Conservation (phyloP, 148 eudicot genomes). For the Suaeda aralocaspica region DNA sequence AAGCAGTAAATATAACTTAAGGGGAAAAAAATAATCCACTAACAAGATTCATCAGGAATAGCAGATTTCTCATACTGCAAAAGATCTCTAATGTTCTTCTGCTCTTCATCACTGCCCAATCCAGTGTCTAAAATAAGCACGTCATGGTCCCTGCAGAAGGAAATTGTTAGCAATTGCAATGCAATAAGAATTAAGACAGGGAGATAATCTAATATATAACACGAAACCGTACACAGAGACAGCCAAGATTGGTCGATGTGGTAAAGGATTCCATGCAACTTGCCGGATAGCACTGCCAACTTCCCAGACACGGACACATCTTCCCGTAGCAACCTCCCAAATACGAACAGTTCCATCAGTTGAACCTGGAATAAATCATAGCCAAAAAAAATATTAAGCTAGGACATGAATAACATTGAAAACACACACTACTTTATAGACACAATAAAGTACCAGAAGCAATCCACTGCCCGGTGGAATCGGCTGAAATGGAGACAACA, state of each 20-base stretch:
- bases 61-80: slow-evolving; percentile 41
- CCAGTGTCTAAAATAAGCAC: slow-evolving; percentile 66
- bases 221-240: slow-evolving; percentile 62
- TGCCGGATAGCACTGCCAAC: slow-evolving; percentile 59
- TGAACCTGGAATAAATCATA: slow-evolving; percentile 49
- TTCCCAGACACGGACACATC: slow-evolving; percentile 82
- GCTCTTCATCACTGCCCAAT: slow-evolving; percentile 67
- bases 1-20: not conserved
- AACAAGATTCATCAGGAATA: slow-evolving; percentile 63
- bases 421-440: not conserved
- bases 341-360: slow-evolving; percentile 82
- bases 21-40: slow-evolving; percentile 20
- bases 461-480: slow-evolving; percentile 83
- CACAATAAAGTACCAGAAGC: slow-evolving; percentile 70
- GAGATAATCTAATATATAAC: not conserved
- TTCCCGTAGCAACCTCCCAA: slow-evolving; percentile 93
- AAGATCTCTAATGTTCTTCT: slow-evolving; percentile 57
- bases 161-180: not conserved
- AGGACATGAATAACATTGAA: not conserved
- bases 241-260: slow-evolving; percentile 74
- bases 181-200: not conserved
- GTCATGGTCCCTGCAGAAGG: slow-evolving; percentile 58
- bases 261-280: slow-evolving; percentile 91
- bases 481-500: slow-evolving; percentile 72
- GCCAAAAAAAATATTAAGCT: not conserved